Evolutionary conservation across 2,329 filamentous ascomycete species (phyloP), one percentile per base, ranked within the genome.

Genomic region (Ophiocordyceps camponoti-rufipedis): DNA sequence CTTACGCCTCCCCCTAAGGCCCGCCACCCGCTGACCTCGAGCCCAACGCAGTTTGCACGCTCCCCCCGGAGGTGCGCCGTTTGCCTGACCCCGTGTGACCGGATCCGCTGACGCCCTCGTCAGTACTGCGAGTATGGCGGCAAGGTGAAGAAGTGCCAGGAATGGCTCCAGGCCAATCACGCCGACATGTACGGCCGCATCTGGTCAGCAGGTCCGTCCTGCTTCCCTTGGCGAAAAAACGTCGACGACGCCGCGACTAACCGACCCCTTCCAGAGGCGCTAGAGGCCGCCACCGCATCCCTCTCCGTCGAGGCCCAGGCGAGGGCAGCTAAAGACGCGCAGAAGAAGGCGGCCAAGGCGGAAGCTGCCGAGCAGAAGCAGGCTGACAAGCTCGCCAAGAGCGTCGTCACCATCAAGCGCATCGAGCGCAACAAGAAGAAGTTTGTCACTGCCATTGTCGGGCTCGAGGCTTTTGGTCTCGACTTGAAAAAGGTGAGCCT

Each of bases 101-200:
- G 4, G 16, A n/a, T 9, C 18, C n/a, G 12, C 33, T 44, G 19
- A 44, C 54, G 48, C 46, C 48, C 46, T 49, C 57, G 64, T 53
- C 67, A 96, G 91, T 98, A 95, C 69, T 98, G 91, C 71, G 91
- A 98, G 68, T 96, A 95, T 65, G 91, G 91, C 58, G 89, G 88
- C 52, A 96, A 88, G 38, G 81, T 83, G 23, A 94, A 87, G 67
- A 98, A 95, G 68, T 98, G 91, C 68, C 83, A 89, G 64, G 88
- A 96, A 62, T 98, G 91, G 91, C 78, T 98, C 18, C 69, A 85
- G 57, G 75, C 80, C 52, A 73, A 78, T 52, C 74, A 94, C 55
- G 75, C 79, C 3, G 70, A 74, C 42, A 68, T 95, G 61, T 93
- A 94, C 64, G 64, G 75, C 50, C 70, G 70, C 55, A 74, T 98